Evolutionary conservation across 441 rosid genomes (phyloP), one percentile per base, ranked within the genome.

Genomic region (Croton laevigatus): DNA sequence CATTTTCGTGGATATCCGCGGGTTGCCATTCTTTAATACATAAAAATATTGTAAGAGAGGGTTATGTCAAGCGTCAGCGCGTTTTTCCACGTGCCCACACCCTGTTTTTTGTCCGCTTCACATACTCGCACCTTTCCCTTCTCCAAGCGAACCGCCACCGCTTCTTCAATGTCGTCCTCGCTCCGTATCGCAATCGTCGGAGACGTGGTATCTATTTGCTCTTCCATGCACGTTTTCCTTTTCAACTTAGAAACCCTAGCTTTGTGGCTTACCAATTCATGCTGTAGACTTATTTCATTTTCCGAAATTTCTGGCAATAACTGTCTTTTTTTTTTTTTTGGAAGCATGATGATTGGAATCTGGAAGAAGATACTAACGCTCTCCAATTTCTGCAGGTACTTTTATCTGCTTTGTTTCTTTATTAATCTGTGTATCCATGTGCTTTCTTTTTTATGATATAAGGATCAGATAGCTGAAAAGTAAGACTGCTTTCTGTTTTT

Each of bases 271-370:
- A 19, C 7, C 22, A 38, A 6, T 62, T 62, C 23, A 62, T 32
- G 12, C 9, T 45, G 23, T 17, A 27, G 6, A 27, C 27, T 8
- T 14, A 34, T 45, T 10, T 11, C 37, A 12, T 51, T 57, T 45
- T 32, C 59, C 19, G 19, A 34, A 37, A 11, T 10, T 20, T 5
- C n/a, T 19, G 51, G 10, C 13, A 17, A 45, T 45, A 27, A 1
- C 1, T 49, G 1, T 49, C 4, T 5, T 23, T 55, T 49, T 3
- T 75, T 71, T n/a, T n/a, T n/a, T n/a, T n/a, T n/a, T n/a, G n/a
- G 78, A 82, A 89, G 97, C 98, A 89, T 76, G 97, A 89, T 59
- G 81, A 80, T 66, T 94, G 97, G 96, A 73, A 82, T 76, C 78
- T 87, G 34, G 86, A 83, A 72, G 93, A 91, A 79, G 98, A 94